Percentiles rank a stretch among this genome's conserved stretches.
Conservation (phyloP, 2,329 filamentous ascomycete genomes). For the Paraphoma chrysanthemicola region DNA sequence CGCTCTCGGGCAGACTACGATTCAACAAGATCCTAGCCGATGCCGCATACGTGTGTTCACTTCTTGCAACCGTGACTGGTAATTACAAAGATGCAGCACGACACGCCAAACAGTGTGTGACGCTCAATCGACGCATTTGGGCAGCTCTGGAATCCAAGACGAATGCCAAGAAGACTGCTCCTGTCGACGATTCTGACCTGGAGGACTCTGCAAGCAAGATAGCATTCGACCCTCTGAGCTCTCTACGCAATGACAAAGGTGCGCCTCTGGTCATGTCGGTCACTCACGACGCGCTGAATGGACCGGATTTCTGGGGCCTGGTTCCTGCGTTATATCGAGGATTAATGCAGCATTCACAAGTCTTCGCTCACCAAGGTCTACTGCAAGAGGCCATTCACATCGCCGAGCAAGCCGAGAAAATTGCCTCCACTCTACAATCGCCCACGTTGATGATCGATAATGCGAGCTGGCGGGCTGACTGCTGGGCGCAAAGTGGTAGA, state of each 20-base stretch:
- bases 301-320: constrained; percentile 80
- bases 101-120: constrained; percentile 57
- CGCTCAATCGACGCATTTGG: constrained; percentile 60
- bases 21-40: constrained; percentile 64
- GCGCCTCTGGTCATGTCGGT: constrained; percentile 49
- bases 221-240: constrained; percentile 36
- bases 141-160: constrained; percentile 56
- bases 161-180: constrained; percentile 23
- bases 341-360: constrained; percentile 74
- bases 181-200: constrained; percentile 17
- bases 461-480: constrained; percentile 53
- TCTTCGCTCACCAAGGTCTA: constrained; percentile 85
- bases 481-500: constrained; percentile 59
- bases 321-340: constrained; percentile 76
- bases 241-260: constrained; percentile 38
- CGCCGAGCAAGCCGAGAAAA: constrained; percentile 80
- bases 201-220: constrained; percentile 23
- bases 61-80: constrained; percentile 66
- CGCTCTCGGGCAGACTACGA: constrained; percentile 42
- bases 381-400: constrained; percentile 90
- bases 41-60: constrained; percentile 69
- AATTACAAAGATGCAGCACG: constrained; percentile 54
- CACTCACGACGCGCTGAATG: constrained; percentile 56
- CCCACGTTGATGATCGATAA: constrained; percentile 60
- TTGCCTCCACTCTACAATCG: constrained; percentile 73